Evolutionary conservation across 1,284 basidiomycete genomes (phyloP), one percentile per base, ranked within the genome.

Genomic region (Inonotus hispidus): DNA sequence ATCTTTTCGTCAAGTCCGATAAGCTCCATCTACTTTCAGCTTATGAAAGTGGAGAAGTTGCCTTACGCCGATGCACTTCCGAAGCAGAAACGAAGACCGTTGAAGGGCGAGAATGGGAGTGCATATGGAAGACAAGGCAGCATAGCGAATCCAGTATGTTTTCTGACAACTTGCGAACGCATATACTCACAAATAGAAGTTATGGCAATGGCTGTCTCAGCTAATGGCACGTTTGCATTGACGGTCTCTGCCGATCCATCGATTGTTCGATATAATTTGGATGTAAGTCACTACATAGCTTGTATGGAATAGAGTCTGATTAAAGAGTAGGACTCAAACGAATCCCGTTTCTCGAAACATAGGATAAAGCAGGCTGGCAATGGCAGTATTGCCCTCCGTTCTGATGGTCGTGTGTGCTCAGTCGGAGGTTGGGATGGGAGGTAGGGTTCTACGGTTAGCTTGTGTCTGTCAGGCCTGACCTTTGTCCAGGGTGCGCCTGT

Each of bases 381-480:
- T 67, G 79, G 81, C 0, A 81, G 84, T 3, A 72, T 95, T 25
- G 79, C 85, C 1, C 82, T 95, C n/a, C 83, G 84, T n/a, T 78
- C 83, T 41, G 85, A 90, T 67, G 90, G 85, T 0, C 79, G 81
- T 29, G 82, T 95, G 0, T 90, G 91, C 65, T 92, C 90, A 0
- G 75, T 93, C 1, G 93, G 89, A 2, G 90, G 92, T 0, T 95
- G 93, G 93, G 93, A 95, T 66, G 93, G 93, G 37, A 83, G 79
- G 93, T 93, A 66, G 68, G 87, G 73, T 6, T 23, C 23, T 45
- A 19, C 25, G n/a, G 14, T 8, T 39, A 49, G 6, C 5, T 25
- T 5, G 45, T 37, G 8, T 19, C 16, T 41, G 29, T 21, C 56
- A 8, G 32, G 58, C 21, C 35, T n/a, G 39, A 6, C 16, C 19